Conservation (phyloP, 768 basidiomycete species). For the Termitomyces sp. region DNA sequence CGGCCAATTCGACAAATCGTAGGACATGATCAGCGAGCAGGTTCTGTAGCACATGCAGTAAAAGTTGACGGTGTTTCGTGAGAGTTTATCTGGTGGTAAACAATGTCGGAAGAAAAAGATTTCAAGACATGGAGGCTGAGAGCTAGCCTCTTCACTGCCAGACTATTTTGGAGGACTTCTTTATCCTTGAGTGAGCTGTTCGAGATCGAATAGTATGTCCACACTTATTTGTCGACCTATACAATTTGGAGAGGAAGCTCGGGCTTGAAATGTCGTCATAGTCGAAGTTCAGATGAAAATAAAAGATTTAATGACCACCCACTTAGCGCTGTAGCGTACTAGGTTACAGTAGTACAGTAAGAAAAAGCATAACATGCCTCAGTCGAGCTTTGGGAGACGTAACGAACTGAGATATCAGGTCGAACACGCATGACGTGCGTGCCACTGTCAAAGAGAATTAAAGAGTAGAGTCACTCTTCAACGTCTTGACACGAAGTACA, state of each 20-base stretch:
- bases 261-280: constrained; percentile 1
- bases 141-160: neutral
- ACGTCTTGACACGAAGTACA: neutral
- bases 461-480: no score
- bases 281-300: constrained; percentile 3
- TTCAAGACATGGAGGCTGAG: constrained; percentile 4
- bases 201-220: no score
- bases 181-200: neutral
- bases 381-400: no score
- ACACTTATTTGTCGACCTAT: neutral
- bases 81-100: constrained; percentile 2
- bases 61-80: constrained; percentile 2
- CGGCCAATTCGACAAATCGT: constrained; percentile 7
- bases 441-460: no score
- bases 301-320: no score
- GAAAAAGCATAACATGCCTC: no score
- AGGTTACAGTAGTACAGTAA: no score
- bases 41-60: constrained; percentile 4
- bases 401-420: no score
- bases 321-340: no score
- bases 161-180: neutral
- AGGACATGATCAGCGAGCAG: constrained; percentile 5
- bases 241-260: constrained; percentile 1
- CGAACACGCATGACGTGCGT: no score
- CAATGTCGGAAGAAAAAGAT: constrained; percentile 7